These are phyloP conservation scores for Rubroboletus pulcherrimus DNA, from an alignment of 768 basidiomycete species.

Conservation along the genomic window DNA sequence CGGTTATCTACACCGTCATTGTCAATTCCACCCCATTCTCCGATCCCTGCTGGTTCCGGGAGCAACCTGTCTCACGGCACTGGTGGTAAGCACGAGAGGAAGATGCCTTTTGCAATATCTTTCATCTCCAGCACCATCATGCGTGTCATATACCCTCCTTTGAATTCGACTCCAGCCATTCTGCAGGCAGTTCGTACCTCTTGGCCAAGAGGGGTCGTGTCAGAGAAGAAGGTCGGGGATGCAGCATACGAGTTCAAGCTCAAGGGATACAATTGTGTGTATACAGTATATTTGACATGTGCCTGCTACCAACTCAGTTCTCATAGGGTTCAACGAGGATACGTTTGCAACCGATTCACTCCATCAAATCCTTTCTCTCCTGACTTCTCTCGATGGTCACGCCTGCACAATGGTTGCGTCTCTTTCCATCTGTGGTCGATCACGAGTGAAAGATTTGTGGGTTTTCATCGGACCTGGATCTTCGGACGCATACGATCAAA, in stretches of 20 bases:
- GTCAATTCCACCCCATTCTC: constrained; percentile 37
- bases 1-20: constrained; percentile 38
- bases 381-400: constrained; percentile 63
- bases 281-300: constrained; percentile 8
- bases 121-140: constrained; percentile 64
- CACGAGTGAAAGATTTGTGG: constrained; percentile 75
- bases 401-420: constrained; percentile 68
- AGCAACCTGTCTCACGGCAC: constrained; percentile 37
- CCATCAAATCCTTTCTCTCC: constrained; percentile 62
- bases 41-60: constrained; percentile 37
- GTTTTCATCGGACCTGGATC: constrained; percentile 60
- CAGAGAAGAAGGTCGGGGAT: constrained; percentile 71
- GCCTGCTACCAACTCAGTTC: constrained; percentile 17
- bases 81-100: constrained; percentile 30
- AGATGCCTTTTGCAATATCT: constrained; percentile 66
- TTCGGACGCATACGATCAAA: constrained; percentile 26
- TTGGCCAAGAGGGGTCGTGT: constrained; percentile 77
- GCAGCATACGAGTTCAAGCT: constrained; percentile 77
- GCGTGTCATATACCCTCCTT: constrained; percentile 74
- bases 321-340: constrained; percentile 73
- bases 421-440: constrained; percentile 65
- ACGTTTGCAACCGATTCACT: constrained; percentile 72
- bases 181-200: constrained; percentile 73
- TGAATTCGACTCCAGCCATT: constrained; percentile 74
- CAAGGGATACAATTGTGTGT: constrained; percentile 75